Percentiles rank a stretch among this genome's conserved stretches.
Evolutionary conservation across 176 grass and related monocot genomes (phyloP).

Genomic region (Melocanna baccifera): DNA sequence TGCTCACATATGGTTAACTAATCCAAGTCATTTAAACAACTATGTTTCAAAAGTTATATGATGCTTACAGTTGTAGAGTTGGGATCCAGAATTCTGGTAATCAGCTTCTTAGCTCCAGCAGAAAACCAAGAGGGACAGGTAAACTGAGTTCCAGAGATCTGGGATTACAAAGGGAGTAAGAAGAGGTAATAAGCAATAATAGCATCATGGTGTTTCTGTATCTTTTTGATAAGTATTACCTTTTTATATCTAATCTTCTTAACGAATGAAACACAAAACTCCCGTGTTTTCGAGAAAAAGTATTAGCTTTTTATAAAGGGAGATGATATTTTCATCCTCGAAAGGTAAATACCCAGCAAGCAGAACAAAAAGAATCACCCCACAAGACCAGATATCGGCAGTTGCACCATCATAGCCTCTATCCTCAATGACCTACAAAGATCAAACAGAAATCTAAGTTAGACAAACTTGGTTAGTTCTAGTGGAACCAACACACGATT

Average conservation of each 20-base stretch:
- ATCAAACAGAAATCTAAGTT: constrained; percentile 22
- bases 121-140: constrained; percentile 91
- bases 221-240: constrained; percentile 39
- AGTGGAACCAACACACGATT: neutral
- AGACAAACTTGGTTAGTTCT: neutral
- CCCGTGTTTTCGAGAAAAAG: too few relatives aligned
- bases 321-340: constrained; percentile 89
- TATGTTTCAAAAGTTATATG: constrained; percentile 7
- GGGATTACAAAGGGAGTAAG: constrained; percentile 27
- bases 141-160: constrained; percentile 87
- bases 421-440: constrained; percentile 80
- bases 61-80: constrained; percentile 78
- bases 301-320: constrained; percentile 92
- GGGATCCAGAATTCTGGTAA: constrained; percentile 79
- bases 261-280: too few relatives aligned
- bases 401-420: constrained; percentile 94
- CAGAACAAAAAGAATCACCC: constrained; percentile 92
- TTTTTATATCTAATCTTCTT: too few relatives aligned
- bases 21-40: neutral
- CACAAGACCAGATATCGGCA: constrained; percentile 97
- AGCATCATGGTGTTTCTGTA: neutral
- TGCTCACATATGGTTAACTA: neutral
- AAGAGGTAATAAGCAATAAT: neutral
- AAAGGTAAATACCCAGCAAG: constrained; percentile 93
- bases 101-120: constrained; percentile 74